Base-by-base conservation (phyloP, 371 early-diverging fungal genomes). In the Phascolomyces articulosus region DNA sequence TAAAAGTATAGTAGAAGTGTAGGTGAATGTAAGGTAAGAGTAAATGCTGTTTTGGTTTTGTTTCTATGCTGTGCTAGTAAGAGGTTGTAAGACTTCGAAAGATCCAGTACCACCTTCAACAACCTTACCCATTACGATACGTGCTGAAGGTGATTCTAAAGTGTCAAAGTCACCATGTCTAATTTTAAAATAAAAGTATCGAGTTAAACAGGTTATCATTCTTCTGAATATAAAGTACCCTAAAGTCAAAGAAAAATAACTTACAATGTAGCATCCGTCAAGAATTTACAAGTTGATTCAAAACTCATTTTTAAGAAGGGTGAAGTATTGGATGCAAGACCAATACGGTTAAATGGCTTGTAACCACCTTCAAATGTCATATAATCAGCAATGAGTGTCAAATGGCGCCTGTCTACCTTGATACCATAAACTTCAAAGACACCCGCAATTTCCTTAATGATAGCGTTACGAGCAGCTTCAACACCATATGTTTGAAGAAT, bases 381-480 rank as follows among this genome's bases (percentile, higher is more conserved):
- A 80, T 98, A 99, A 74, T 99, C 99, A 41, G 98, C 98, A 76
- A 99, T 96, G 56, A 99, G 72, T 6, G 93, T 87, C 75, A 99
- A 86, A 78, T 99, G 99, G 34, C 99, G 93, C 40, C 85, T 82
- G 80, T 99, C 96, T 56, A 99, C 96, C 62, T 77, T 85, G 70
- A 99, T 99, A 69, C 99, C 96, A 75, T 99, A 99, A 1, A 94
- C 98, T 53, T 88, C 95, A 79, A 99, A 99, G 29, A 99, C 99
- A 47, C 86, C 85, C 26, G 87, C 90, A 58, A 99, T 91, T 87
- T 99, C 99, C 68, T 92, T 89, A 72, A 98, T 94, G 64, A 99
- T 96, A 20, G 97, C 91, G 51, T 85, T 86, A 20, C 99, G 87
- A 6, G 99, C 99, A 4, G 99, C 99, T 79, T 99, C 99, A 21